A percentile compares a stretch with the other conserved stretches of the same genome.
Conservation (phyloP, 208 protist species). For the Leishmania major region DNA sequence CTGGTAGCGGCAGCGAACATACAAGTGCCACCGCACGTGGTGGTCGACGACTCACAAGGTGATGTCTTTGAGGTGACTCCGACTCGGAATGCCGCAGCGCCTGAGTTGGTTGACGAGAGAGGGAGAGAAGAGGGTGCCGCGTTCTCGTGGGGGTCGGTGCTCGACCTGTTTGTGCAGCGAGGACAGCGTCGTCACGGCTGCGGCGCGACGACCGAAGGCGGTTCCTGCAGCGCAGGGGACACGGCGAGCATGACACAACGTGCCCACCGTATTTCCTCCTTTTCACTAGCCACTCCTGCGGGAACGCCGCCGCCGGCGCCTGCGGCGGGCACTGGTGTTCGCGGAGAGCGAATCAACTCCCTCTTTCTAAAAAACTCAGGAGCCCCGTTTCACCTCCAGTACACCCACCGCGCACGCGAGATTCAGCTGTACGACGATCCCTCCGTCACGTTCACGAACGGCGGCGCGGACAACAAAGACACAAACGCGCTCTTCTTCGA, state of each 20-base stretch:
- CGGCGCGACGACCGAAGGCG: not conserved
- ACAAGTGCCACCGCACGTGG: not conserved
- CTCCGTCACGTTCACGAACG: slow-evolving; percentile 12
- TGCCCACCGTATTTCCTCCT: not conserved
- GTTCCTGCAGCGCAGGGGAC: not conserved
- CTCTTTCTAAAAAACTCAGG: slow-evolving; percentile 7
- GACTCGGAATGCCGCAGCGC: not conserved
- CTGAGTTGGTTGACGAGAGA: not conserved
- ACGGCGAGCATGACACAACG: not conserved
- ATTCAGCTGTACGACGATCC: slow-evolving; percentile 30
- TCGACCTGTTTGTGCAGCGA: not conserved
- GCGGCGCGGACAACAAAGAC: not conserved
- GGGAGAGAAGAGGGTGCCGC: not conserved
- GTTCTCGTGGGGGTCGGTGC: not conserved
- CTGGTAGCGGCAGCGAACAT: not conserved
- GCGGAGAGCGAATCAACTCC: too few relatives aligned
- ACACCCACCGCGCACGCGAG: slow-evolving; percentile 24
- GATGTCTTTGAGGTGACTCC: not conserved
- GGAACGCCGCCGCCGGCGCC: not conserved
- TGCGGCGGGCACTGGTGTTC: not conserved
- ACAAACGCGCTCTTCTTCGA: slow-evolving; percentile 16
- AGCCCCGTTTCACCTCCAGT: slow-evolving; percentile 28
- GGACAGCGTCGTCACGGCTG: not conserved
- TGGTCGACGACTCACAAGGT: not conserved
- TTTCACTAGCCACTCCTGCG: not conserved